A percentile compares a stretch with the other conserved stretches of the same genome.
phyloP scores from a whole-genome alignment of 148 eudicot genomes.

The Chenopodium album region DNA sequence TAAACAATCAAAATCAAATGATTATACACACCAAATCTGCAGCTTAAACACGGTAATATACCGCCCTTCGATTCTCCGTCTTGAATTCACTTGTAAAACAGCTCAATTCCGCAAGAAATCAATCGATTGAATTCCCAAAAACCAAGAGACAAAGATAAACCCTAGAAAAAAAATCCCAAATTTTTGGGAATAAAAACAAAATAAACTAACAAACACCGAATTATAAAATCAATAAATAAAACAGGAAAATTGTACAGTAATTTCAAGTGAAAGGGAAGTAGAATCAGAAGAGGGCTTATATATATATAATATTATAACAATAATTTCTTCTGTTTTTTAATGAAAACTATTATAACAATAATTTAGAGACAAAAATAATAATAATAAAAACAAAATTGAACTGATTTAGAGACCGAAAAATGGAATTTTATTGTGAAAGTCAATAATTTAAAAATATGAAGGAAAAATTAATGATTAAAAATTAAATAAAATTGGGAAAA shows the following conservation, averaged over 20 bases:
- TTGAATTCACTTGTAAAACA: not conserved
- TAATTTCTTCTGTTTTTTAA: too few species aligned
- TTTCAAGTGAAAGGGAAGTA: too few species aligned
- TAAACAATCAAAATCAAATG: not conserved
- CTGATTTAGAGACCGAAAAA: not conserved
- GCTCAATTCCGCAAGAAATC: constrained; percentile 17
- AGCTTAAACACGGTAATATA: not conserved
- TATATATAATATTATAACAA: too few species aligned
- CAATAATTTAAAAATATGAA: not conserved
- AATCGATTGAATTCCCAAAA: constrained; percentile 6
- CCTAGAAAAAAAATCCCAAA: constrained; percentile 11
- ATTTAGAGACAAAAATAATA: not conserved
- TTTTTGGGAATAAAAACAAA: not conserved
- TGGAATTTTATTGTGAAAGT: not conserved
- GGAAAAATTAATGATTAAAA: too few species aligned
- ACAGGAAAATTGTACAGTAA: not conserved
- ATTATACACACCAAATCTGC: not conserved
- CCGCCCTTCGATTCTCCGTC: too few species aligned
- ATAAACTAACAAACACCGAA: not conserved
- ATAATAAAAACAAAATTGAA: not conserved
- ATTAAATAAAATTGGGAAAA: too few species aligned
- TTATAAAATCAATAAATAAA: not conserved
- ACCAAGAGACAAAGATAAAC: not conserved
- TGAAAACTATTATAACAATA: too few species aligned
- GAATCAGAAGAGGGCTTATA: too few species aligned